Conservation (phyloP, 208 protist species). For the Wallacemonas sp. region DNA sequence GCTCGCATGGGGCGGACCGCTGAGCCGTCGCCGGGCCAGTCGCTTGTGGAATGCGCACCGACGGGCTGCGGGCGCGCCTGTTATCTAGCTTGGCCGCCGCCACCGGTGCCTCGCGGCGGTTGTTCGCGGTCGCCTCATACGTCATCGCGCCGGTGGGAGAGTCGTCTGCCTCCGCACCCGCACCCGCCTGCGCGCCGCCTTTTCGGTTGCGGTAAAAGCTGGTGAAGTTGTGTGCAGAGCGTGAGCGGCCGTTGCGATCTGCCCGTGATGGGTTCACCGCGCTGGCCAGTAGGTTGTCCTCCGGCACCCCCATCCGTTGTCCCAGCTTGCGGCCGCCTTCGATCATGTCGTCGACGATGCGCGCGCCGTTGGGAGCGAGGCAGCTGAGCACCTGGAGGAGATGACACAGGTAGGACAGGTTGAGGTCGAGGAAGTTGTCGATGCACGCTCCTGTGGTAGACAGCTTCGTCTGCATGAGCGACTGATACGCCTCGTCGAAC, state of each 20-base stretch:
- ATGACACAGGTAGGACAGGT: constrained; percentile 29
- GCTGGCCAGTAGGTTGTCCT: constrained; percentile 15
- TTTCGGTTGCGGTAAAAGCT: constrained; percentile 27
- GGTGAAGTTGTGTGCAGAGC: constrained; percentile 38
- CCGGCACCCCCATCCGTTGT: constrained; percentile 21
- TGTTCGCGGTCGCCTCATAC: not conserved
- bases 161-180: too few relatives aligned
- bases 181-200: not conserved
- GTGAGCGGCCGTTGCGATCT: not conserved
- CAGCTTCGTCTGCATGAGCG: constrained; percentile 37
- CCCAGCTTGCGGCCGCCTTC: constrained; percentile 9
- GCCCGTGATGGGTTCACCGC: not conserved
- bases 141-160: not conserved
- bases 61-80: constrained; percentile 1
- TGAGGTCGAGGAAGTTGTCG: constrained; percentile 48
- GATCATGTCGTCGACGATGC: constrained; percentile 25
- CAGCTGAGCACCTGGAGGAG: constrained; percentile 40
- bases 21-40: not conserved
- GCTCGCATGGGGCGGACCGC: not conserved
- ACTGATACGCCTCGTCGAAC: constrained; percentile 46
- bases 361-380: constrained; percentile 33
- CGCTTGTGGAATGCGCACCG: not conserved
- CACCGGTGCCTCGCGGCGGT: not conserved
- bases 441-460: constrained; percentile 34
- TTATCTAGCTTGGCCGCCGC: not conserved